Percentiles rank a stretch among this genome's conserved stretches.
phyloP scores from a whole-genome alignment of 192 early-diverging fungal species.

The Coemansia sp. region DNA sequence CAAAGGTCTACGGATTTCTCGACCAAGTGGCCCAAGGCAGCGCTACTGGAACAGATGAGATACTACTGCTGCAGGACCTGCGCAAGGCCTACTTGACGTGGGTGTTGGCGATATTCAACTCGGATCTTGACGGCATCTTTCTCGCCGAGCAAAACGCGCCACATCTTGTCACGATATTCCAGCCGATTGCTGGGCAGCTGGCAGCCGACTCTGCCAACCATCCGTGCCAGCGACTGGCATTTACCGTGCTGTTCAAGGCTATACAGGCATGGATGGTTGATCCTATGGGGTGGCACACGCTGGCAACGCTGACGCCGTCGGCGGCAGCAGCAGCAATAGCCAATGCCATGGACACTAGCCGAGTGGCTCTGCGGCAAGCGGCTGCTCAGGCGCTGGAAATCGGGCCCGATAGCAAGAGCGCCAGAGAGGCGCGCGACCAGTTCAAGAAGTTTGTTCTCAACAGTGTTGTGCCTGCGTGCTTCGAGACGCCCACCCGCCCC shows the following conservation, averaged over 20 bases:
- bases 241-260: constrained; percentile 36
- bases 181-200: constrained; percentile 30
- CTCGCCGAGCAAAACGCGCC: constrained; percentile 63
- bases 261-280: constrained; percentile 49
- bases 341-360: constrained; percentile 7
- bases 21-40: constrained; percentile 65
- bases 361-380: constrained; percentile 19
- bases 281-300: constrained; percentile 40
- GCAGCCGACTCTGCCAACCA: constrained; percentile 22
- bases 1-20: constrained; percentile 80
- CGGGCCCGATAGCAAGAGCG: constrained; percentile 16
- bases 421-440: constrained; percentile 30
- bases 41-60: constrained; percentile 83
- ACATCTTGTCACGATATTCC: constrained; percentile 35
- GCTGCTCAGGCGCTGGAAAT: constrained; percentile 25
- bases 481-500: constrained; percentile 74
- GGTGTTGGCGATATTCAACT: constrained; percentile 75
- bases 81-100: constrained; percentile 80
- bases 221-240: constrained; percentile 48
- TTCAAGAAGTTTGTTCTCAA: constrained; percentile 77
- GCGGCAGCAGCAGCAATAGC: constrained; percentile 27
- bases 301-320: constrained; percentile 41
- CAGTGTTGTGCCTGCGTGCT: constrained; percentile 68
- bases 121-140: constrained; percentile 72
- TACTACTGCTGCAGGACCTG: constrained; percentile 69